phyloP scores from a whole-genome alignment of 257 asterid genomes.

The Rhazya stricta region DNA sequence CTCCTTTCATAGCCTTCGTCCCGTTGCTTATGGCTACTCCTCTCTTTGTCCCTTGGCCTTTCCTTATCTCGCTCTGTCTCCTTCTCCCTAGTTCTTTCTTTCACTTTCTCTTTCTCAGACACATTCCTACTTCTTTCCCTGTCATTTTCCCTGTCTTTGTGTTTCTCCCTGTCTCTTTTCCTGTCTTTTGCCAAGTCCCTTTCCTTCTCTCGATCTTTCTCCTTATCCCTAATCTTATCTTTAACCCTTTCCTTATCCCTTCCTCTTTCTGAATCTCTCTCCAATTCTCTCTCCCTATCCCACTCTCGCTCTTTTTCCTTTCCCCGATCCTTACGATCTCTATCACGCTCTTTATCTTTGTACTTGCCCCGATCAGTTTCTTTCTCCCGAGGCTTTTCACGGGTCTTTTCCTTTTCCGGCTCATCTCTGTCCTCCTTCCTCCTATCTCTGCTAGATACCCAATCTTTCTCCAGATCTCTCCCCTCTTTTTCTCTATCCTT shows the following conservation, averaged over 20 bases:
- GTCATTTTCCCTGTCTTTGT: conserved; percentile 43
- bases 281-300: conserved; percentile 31
- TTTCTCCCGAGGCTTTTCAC: conserved; percentile 50
- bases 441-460: conserved; percentile 46
- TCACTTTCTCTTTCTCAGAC: conserved; percentile 56
- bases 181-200: conserved; percentile 41
- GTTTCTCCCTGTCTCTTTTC: conserved; percentile 42
- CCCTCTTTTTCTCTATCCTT: conserved; percentile 53
- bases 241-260: conserved; percentile 49
- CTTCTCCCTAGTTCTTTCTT: conserved; percentile 58
- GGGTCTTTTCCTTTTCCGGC: conserved; percentile 46
- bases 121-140: conserved; percentile 48
- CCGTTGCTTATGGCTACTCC: conserved; percentile 45
- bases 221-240: conserved; percentile 56
- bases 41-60: conserved; percentile 57
- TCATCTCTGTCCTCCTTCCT: conserved; percentile 71
- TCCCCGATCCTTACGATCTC: conserved; percentile 48
- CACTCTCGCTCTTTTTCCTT: conserved; percentile 46
- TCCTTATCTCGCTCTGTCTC: conserved; percentile 57
- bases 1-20: conserved; percentile 51
- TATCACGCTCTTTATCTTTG: conserved; percentile 60
- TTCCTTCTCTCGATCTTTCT: conserved; percentile 48
- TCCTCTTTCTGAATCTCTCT: conserved; percentile 46
- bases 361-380: conserved; percentile 57
- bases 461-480: conserved; percentile 45